A percentile compares a stretch with the other conserved stretches of the same genome.
Conservation (phyloP, 495 filamentous ascomycete genomes). For the Wilcoxina mikolae region DNA sequence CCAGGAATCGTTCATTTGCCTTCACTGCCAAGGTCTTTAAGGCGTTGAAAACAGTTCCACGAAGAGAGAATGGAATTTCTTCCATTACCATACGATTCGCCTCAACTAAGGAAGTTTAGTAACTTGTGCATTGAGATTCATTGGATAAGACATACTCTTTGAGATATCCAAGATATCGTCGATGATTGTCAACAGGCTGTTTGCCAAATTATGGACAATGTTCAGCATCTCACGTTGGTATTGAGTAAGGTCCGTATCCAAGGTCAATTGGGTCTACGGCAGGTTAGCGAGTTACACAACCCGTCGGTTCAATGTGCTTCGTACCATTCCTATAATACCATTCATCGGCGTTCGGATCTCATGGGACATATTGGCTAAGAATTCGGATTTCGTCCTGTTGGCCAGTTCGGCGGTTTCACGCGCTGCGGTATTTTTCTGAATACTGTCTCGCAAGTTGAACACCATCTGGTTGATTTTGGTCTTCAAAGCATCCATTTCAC, state of each 20-base stretch:
- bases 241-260: constrained; percentile 87
- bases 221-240: constrained; percentile 98
- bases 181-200: constrained; percentile 95
- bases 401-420: constrained; percentile 92
- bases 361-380: constrained; percentile 98
- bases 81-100: constrained; percentile 99
- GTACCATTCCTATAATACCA: constrained; percentile 32
- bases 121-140: not conserved
- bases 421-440: constrained; percentile 92
- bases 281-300: constrained; percentile 41
- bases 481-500: constrained; percentile 98
- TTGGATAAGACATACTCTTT: constrained; percentile 43
- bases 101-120: constrained; percentile 41
- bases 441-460: constrained; percentile 84
- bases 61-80: constrained; percentile 88
- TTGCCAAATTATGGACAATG: constrained; percentile 93
- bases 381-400: constrained; percentile 97
- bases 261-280: constrained; percentile 90
- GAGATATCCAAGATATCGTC: constrained; percentile 98
- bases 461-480: constrained; percentile 99
- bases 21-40: constrained; percentile 91
- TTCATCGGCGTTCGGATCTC: constrained; percentile 96
- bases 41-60: constrained; percentile 93
- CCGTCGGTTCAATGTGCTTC: not conserved
- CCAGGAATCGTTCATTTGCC: constrained; percentile 93